phyloP scores from a whole-genome alignment of 129 eudicot genomes.

The Apium graveolens region DNA sequence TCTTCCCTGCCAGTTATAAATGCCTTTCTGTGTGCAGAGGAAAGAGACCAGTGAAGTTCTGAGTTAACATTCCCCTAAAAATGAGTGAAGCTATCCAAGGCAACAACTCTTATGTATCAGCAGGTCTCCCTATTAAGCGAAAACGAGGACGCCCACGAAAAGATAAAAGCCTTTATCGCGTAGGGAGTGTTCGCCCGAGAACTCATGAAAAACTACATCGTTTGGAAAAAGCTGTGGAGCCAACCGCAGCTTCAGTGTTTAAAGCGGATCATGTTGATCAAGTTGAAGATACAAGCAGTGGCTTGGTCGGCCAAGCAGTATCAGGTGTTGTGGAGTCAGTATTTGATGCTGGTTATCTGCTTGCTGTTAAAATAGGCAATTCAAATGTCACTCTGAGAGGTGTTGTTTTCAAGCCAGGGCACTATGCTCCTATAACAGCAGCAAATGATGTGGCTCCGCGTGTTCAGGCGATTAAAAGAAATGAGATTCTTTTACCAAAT shows the following conservation, averaged over 20 bases:
- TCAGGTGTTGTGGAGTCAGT: constrained; percentile 78
- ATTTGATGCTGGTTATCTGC: constrained; percentile 80
- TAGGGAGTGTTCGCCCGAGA: constrained; percentile 70
- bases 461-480: constrained; percentile 60
- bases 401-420: constrained; percentile 88
- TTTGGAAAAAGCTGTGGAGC: constrained; percentile 27
- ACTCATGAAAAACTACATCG: constrained; percentile 52
- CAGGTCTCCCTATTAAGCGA: constrained; percentile 40
- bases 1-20: neutral
- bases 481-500: constrained; percentile 38
- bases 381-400: constrained; percentile 65
- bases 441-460: constrained; percentile 86
- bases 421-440: constrained; percentile 64
- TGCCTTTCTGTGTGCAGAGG: constrained; percentile 12
- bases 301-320: constrained; percentile 63
- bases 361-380: constrained; percentile 71
- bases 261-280: constrained; percentile 25
- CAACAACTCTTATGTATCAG: constrained; percentile 27
- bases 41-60: neutral
- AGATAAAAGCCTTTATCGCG: constrained; percentile 49
- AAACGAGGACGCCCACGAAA: constrained; percentile 91
- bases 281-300: constrained; percentile 29
- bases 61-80: neutral
- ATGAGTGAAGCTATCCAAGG: constrained; percentile 50
- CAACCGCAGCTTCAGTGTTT: constrained; percentile 38